These are phyloP conservation scores for Endocalyx cinctus DNA, from an alignment of 2,329 filamentous ascomycete genomes.

Conservation along the genomic window DNA sequence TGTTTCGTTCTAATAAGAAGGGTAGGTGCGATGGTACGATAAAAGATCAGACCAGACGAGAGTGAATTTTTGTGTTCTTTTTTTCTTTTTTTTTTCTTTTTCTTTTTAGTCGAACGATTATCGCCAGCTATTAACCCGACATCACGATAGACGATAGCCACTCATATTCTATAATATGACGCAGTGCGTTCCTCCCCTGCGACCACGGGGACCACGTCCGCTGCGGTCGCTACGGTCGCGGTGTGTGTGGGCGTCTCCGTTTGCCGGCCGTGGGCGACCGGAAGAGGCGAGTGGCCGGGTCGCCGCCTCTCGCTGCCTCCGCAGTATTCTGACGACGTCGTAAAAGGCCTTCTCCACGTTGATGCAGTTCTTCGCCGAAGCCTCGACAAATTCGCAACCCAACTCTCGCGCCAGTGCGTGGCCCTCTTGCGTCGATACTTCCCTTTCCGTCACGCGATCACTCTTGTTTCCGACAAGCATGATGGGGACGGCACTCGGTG, in stretches of 20 bases:
- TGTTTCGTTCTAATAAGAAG: no score
- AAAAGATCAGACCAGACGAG: no score
- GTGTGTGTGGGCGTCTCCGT: constrained; percentile 16
- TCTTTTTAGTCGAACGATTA: no score
- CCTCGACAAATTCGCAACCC: constrained; percentile 94
- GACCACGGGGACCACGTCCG: constrained; percentile 25
- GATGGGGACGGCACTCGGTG: constrained; percentile 74
- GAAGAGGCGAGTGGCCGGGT: constrained; percentile 30
- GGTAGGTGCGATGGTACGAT: no score
- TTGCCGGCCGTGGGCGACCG: constrained; percentile 9
- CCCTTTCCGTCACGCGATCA: constrained; percentile 90
- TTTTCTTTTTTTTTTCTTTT: no score
- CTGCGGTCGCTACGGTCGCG: constrained; percentile 14
- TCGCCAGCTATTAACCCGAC: no score
- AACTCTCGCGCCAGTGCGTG: constrained; percentile 86
- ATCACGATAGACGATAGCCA: constrained; percentile 6
- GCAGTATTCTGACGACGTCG: constrained; percentile 87
- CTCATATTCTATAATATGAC: constrained; percentile 42
- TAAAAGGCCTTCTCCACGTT: constrained; percentile 99
- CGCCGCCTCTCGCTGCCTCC: constrained; percentile 68
- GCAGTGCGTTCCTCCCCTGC: constrained; percentile 31
- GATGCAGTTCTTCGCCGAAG: constrained; percentile 95
- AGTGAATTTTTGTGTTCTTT: no score
- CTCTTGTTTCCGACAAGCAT: constrained; percentile 99
- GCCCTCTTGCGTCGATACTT: constrained; percentile 95